Base-by-base conservation (phyloP, 176 grass and related monocot genomes). In the Bonia amplexicaulis region DNA sequence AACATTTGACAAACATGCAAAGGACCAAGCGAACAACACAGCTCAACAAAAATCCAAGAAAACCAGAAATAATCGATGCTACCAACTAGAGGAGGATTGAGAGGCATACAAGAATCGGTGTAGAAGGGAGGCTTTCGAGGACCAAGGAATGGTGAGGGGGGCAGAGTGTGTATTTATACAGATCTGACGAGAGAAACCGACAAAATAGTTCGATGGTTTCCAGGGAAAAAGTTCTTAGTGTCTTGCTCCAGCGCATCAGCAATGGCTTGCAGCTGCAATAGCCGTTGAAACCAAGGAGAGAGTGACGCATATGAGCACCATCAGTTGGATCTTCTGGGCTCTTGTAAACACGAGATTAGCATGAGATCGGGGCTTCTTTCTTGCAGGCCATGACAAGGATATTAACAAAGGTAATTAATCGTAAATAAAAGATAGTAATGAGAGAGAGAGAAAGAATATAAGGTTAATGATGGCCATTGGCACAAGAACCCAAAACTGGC, bases 111-210 rank as follows among this genome's bases (percentile, higher is more conserved):
- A 44, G 68, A 84, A 90, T 74, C 27, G 6, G 74, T 46, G 26
- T 22, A 59, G 52, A 62, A 59, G 59, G 16, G 45, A 85, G n/a
- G 65, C 55, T 72, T 58, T 23, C 42, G 25, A 78, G 60, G 37
- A 62, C 64, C 37, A 6, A 39, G 65, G 39, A 79, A 29, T 51
- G 33, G 23, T 10, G 63, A 63, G 77, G 23, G 14, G 55, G 70
- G 35, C 27, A 0, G 64, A 5, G 84, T 1, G 39, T 15, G 73
- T 17, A 82, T 87, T 82, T 86, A 86, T 82, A 39, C 78, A 78
- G 88, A 90, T 90, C 79, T 58, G 46, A 59, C 9, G 37, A 77
- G 73, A 49, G 47, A 83, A 73, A 22, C 19, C 54, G 83, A 55
- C 73, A 86, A 90, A 64, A 83, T 47, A 73, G 25, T 14, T 71